Evolutionary conservation across 148 eudicot species (phyloP).

Genomic region (Selenicereus undatus): DNA sequence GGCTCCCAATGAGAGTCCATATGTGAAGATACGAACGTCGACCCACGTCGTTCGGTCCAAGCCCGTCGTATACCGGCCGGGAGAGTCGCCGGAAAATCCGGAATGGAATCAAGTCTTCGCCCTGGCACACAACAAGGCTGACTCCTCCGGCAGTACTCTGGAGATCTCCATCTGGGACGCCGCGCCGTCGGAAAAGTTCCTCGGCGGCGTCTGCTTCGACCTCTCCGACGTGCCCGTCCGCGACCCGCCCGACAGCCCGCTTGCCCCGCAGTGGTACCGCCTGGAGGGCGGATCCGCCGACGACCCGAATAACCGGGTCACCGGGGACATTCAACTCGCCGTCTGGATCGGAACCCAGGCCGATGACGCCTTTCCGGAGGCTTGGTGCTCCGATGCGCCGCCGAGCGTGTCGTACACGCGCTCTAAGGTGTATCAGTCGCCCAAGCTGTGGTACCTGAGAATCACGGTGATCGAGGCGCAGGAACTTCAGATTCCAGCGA

Average conservation of each 20-base stretch:
- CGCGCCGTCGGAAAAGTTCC: constrained; percentile 51
- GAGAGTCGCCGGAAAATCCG: constrained; percentile 41
- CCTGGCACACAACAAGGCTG: constrained; percentile 38
- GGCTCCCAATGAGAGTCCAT: constrained; percentile 45
- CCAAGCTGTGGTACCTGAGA: constrained; percentile 84
- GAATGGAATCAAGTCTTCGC: constrained; percentile 88
- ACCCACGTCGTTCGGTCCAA: constrained; percentile 43
- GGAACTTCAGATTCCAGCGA: constrained; percentile 72
- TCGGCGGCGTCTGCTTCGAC: constrained; percentile 95
- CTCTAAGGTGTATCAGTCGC: constrained; percentile 90
- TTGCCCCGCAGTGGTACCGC: constrained; percentile 95
- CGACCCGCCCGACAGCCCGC: constrained; percentile 93
- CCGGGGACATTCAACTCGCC: constrained; percentile 81
- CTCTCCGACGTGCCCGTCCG: constrained; percentile 89
- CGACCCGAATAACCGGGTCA: constrained; percentile 31
- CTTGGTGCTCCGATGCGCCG: constrained; percentile 82
- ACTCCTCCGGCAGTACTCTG: constrained; percentile 42
- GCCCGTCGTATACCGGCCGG: constrained; percentile 42
- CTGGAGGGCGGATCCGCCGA: constrained; percentile 69
- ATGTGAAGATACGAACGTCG: constrained; percentile 55
- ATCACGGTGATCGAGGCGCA: constrained; percentile 75
- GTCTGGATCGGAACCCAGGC: constrained; percentile 98
- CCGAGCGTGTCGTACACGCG: constrained; percentile 62
- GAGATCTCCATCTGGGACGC: constrained; percentile 86
- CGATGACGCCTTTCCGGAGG: constrained; percentile 88